A percentile compares a stretch with the other conserved stretches of the same genome.
Conservation (phyloP, 139 green algal genomes). For the Ulvella scutata region DNA sequence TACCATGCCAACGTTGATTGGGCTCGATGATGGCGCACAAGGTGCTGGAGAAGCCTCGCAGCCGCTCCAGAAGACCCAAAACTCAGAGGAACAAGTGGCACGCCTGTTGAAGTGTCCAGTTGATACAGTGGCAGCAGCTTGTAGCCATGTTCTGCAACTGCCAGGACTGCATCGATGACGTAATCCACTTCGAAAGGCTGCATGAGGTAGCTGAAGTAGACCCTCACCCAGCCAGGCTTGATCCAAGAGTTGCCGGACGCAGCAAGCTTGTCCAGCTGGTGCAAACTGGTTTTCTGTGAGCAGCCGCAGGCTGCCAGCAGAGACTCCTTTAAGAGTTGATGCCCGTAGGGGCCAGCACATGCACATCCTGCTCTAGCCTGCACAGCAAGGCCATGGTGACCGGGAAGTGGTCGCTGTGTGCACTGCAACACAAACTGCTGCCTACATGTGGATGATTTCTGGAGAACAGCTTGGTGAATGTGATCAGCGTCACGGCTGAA, state of each 20-base stretch:
- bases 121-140: background rate
- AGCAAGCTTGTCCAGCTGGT: background rate
- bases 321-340: background rate
- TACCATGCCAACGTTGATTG: background rate
- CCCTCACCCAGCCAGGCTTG: background rate
- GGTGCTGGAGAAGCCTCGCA: background rate
- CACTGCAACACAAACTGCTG: background rate
- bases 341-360: background rate
- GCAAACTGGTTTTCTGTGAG: background rate
- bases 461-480: slow-evolving; percentile 5
- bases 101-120: background rate
- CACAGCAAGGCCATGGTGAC: too few species aligned
- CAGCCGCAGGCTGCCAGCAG: background rate
- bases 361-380: background rate
- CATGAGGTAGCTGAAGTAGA: slow-evolving; percentile 2
- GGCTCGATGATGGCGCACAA: background rate
- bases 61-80: background rate
- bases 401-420: too few species aligned
- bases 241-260: background rate
- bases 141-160: background rate
- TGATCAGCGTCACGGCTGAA: slow-evolving; percentile 4
- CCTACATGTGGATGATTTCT: slow-evolving; percentile 9
- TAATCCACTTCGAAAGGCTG: background rate
- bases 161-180: background rate
- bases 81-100: background rate